Evolutionary conservation across 768 basidiomycete species (phyloP).

Genomic region (Megacollybia marginata): DNA sequence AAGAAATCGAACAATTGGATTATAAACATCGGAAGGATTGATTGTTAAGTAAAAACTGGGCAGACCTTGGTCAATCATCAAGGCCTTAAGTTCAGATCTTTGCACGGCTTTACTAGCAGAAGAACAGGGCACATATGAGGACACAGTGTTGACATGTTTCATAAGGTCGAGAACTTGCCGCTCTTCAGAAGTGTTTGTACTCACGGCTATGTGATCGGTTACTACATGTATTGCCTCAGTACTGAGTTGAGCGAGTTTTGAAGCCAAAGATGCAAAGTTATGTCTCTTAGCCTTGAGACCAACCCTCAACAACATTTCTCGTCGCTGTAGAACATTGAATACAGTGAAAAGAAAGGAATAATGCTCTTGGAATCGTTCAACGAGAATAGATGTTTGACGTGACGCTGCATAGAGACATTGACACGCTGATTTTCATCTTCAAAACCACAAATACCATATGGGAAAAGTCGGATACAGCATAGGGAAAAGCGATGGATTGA

Average conservation of each 20-base stretch:
- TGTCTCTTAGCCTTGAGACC: conserved; percentile 10
- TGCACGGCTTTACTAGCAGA: conserved; percentile 7
- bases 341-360: conserved; percentile 20
- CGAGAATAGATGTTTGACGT: conserved; percentile 15
- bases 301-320: neutral
- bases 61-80: conserved; percentile 6
- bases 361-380: conserved; percentile 15
- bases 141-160: conserved; percentile 6
- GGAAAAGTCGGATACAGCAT: conserved; percentile 20
- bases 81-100: conserved; percentile 7
- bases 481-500: conserved; percentile 8
- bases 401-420: conserved; percentile 11
- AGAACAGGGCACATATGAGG: conserved; percentile 7
- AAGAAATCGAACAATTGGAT: too few relatives aligned
- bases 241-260: conserved; percentile 5
- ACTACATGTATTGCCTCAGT: conserved; percentile 7
- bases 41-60: conserved; percentile 23
- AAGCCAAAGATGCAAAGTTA: conserved; percentile 9
- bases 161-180: too few relatives aligned
- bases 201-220: conserved; percentile 1
- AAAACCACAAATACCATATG: conserved; percentile 18
- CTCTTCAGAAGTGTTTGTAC: conserved; percentile 5
- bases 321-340: conserved; percentile 20
- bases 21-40: conserved; percentile 20
- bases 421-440: conserved; percentile 5